Conservation (phyloP, 2,329 filamentous ascomycete genomes). For the Fusarium torulosum region DNA sequence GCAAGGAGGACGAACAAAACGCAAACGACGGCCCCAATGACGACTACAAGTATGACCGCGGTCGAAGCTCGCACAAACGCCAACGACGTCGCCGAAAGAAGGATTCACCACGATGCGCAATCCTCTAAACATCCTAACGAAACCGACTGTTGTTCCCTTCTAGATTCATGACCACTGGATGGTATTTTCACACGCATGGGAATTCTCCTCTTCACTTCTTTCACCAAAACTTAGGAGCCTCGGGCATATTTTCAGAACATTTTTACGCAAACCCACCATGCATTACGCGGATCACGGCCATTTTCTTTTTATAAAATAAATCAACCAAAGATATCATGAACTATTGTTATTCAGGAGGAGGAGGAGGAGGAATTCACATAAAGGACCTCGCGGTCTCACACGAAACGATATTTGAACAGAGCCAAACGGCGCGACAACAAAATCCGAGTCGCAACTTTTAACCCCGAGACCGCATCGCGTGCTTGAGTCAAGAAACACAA, state of each 20-base stretch:
- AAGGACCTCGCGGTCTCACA: slow-evolving; percentile 41
- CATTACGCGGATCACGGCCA: slow-evolving; percentile 27
- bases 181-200: slow-evolving; percentile 24
- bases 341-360: not conserved
- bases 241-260: slow-evolving; percentile 5
- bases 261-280: slow-evolving; percentile 25
- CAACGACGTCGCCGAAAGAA: slow-evolving; percentile 51
- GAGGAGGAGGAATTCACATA: slow-evolving; percentile 25
- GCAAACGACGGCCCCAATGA: slow-evolving; percentile 53
- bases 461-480: slow-evolving; percentile 6
- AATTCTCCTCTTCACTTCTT: slow-evolving; percentile 16
- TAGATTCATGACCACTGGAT: slow-evolving; percentile 34
- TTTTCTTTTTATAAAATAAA: slow-evolving; percentile 19
- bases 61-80: slow-evolving; percentile 47
- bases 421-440: slow-evolving; percentile 13
- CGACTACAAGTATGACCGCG: slow-evolving; percentile 57
- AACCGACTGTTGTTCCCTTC: not conserved
- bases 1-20: slow-evolving; percentile 71
- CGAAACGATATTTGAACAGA: slow-evolving; percentile 29
- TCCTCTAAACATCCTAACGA: slow-evolving; percentile 53
- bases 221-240: slow-evolving; percentile 1
- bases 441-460: slow-evolving; percentile 7
- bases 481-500: slow-evolving; percentile 6
- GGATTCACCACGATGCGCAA: slow-evolving; percentile 57
- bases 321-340: slow-evolving; percentile 28